These are phyloP conservation scores for Sindora glabra DNA, from an alignment of 306 rosid species.

Conservation along the genomic window DNA sequence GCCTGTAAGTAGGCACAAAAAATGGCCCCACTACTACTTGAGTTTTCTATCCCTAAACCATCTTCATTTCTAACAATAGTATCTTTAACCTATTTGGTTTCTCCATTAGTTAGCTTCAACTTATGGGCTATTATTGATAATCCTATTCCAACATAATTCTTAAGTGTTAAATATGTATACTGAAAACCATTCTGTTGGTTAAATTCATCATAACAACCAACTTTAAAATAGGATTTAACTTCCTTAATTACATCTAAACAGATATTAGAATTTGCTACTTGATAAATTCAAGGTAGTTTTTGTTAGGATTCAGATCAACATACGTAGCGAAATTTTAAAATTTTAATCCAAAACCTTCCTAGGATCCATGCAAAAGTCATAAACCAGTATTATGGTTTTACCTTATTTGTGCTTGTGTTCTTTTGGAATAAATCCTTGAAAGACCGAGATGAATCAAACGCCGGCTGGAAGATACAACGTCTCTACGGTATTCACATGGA, in stretches of 20 bases:
- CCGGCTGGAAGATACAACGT: no score
- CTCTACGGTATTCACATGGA: no score
- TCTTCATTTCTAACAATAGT: conserved; percentile 94
- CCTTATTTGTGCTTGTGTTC: no score
- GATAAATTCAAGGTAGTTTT: conserved; percentile 78
- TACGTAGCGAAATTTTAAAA: no score
- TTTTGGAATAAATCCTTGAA: no score
- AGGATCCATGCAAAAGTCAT: no score
- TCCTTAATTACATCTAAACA: conserved; percentile 94
- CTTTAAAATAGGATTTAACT: conserved; percentile 84
- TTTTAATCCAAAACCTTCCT: no score
- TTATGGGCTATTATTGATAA: conserved; percentile 83
- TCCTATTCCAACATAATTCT: conserved; percentile 75
- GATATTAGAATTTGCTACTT: conserved; percentile 97
- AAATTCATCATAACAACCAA: conserved; percentile 96
- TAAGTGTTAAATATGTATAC: conserved; percentile 72
- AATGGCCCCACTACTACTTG: conserved; percentile 96
- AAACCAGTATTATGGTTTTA: no score
- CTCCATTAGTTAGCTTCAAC: conserved; percentile 64
- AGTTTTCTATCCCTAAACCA: conserved; percentile 92
- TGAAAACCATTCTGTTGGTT: conserved; percentile 90
- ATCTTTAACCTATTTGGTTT: conserved; percentile 89
- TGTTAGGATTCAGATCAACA: no score
- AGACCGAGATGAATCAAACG: no score
- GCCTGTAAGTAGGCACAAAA: conserved; percentile 94